phyloP scores from a whole-genome alignment of 768 basidiomycete genomes.

The Collybia sordida region DNA sequence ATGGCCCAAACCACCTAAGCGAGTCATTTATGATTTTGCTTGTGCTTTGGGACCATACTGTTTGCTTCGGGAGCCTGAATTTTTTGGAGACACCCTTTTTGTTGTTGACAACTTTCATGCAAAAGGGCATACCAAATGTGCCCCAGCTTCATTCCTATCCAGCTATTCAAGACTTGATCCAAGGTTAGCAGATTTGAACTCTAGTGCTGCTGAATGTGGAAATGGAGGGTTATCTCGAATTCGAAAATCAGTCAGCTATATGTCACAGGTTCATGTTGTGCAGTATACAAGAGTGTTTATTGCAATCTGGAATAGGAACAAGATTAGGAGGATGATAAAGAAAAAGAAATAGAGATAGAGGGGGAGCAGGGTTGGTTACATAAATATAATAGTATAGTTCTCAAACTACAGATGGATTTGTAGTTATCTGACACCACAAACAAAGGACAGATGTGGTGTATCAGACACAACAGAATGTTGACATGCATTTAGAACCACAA shows the following conservation, averaged over 20 bases:
- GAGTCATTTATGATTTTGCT: conserved; percentile 28
- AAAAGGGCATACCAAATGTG: conserved; percentile 30
- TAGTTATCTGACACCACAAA: too few species aligned
- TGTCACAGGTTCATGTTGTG: conserved; percentile 21
- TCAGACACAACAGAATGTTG: too few species aligned
- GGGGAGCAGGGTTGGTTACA: too few species aligned
- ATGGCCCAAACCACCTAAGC: conserved; percentile 20
- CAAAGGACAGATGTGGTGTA: too few species aligned
- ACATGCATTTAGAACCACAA: too few species aligned
- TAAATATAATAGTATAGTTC: too few species aligned
- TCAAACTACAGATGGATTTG: too few species aligned
- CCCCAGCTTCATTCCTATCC: conserved; percentile 23
- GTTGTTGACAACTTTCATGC: conserved; percentile 33
- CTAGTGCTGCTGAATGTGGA: conserved; percentile 34
- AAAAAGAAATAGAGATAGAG: too few species aligned
- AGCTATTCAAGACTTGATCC: conserved; percentile 26
- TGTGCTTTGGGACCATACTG: conserved; percentile 28
- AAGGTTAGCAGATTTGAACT: conserved; percentile 21
- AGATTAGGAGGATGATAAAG: not conserved
- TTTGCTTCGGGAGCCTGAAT: conserved; percentile 19
- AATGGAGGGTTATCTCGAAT: conserved; percentile 22
- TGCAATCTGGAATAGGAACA: conserved; percentile 4
- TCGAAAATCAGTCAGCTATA: conserved; percentile 24
- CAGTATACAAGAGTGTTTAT: conserved; percentile 20
- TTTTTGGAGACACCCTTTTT: conserved; percentile 30